Percentiles rank a stretch among this genome's conserved stretches.
Evolutionary conservation across 2,329 filamentous ascomycete genomes (phyloP).

Genomic region (Pseudogymnoascus sp.): DNA sequence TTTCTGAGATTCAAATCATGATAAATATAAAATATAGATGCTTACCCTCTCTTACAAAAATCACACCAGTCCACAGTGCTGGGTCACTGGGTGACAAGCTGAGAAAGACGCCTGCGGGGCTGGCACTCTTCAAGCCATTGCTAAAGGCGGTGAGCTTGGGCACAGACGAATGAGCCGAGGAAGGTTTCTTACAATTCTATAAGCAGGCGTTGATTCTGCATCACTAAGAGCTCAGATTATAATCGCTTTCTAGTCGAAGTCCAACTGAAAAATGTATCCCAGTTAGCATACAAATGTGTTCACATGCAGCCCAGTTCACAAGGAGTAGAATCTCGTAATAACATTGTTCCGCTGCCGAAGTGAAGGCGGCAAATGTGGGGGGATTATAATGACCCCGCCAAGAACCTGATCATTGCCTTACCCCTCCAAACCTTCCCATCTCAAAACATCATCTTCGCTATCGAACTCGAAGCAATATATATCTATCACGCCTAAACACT

Average conservation of each 20-base stretch:
- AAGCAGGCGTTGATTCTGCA: background rate
- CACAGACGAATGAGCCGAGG: background rate
- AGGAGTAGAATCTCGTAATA: background rate
- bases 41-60: constrained; percentile 82
- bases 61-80: constrained; percentile 77
- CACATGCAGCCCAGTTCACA: background rate
- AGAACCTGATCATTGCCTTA: background rate
- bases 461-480: background rate
- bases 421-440: background rate
- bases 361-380: constrained; percentile 5
- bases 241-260: background rate
- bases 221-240: background rate
- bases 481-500: background rate
- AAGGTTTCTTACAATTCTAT: background rate
- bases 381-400: constrained; percentile 1
- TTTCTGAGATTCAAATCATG: constrained; percentile 6
- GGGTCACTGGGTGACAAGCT: constrained; percentile 74
- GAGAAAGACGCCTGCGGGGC: constrained; percentile 80
- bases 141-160: constrained; percentile 36
- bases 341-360: background rate
- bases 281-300: background rate
- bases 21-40: constrained; percentile 11
- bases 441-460: background rate
- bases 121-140: constrained; percentile 70
- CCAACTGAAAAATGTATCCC: background rate